phyloP scores from a whole-genome alignment of 208 protist species.

The Leishmania amazonensis region DNA sequence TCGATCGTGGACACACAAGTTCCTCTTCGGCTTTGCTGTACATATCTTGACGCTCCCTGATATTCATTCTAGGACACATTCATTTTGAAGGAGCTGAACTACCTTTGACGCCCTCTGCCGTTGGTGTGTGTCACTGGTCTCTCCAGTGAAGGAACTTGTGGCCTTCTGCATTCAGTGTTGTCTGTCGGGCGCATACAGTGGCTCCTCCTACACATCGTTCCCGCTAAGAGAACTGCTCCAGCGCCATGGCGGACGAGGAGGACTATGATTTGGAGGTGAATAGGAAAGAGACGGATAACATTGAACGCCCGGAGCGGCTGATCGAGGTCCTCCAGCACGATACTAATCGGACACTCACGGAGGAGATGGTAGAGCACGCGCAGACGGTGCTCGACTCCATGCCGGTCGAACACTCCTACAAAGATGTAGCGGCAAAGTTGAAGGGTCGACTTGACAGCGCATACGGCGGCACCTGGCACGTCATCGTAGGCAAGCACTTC shows the following conservation, averaged over 20 bases:
- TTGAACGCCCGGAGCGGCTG: conserved; percentile 35
- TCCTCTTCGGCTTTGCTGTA: no score
- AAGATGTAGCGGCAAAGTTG: conserved; percentile 68
- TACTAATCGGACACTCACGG: conserved; percentile 49
- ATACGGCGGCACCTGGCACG: conserved; percentile 83
- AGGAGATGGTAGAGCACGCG: conserved; percentile 72
- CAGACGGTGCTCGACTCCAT: conserved; percentile 58
- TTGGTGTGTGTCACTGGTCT: no score
- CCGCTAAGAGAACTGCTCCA: not conserved
- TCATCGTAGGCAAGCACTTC: conserved; percentile 85
- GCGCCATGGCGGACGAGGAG: conserved; percentile 61
- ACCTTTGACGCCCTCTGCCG: not conserved
- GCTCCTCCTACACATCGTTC: not conserved
- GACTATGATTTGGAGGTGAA: conserved; percentile 48
- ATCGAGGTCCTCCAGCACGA: conserved; percentile 65
- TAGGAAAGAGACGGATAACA: conserved; percentile 20
- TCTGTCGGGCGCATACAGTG: not conserved
- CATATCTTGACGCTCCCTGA: not conserved
- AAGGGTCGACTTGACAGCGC: conserved; percentile 73
- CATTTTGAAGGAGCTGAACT: not conserved
- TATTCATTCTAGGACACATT: not conserved
- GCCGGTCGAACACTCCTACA: conserved; percentile 53
- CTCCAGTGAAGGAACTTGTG: not conserved
- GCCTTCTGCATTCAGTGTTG: not conserved
- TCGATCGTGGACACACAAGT: not conserved